Base-by-base conservation (phyloP, 495 filamentous ascomycete genomes). In the Wilcoxina mikolae region DNA sequence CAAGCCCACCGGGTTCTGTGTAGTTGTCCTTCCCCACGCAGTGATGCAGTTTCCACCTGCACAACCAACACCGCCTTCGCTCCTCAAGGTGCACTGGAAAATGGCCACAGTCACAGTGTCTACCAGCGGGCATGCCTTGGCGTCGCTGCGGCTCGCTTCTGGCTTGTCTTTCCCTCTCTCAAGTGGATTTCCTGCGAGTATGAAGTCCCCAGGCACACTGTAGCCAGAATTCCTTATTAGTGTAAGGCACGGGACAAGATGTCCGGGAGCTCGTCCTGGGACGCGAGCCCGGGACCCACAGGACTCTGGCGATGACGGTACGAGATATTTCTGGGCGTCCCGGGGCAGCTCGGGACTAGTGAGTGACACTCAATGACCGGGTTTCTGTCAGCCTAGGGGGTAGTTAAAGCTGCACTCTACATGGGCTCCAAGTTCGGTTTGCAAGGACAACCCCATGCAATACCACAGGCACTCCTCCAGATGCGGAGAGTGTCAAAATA, bases 401-500 rank as follows among this genome's bases (percentile, higher is more conserved):
- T 35, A 7, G 31, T 7, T 7, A 35, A 7, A 35, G 31, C 7
- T 35, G 31, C 7, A 15, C 7, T 35, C 7, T 35, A 15, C 31
- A 35, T 35, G 7, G 31, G n/a, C n/a, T n/a, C n/a, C n/a, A n/a
- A n/a, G 31, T 35, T 7, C 7, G 31, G 7, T 7, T 35, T 15
- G 31, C 31, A 35, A 7, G 7, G 31, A 35, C 7, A 7, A 15
- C 31, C 31, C 31, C 7, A 35, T 7, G 31, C 7, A 35, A 35
- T 15, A 52, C 56, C 60, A 55, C 35, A 64, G 24, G 28, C 62
- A n/a, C 58, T 17, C 15, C 26, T 25, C 20, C 29, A 52, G 4
- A 27, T 22, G 29, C 46, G 54, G 25, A 67, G 59, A 9, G 54
- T 59, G 24, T 43, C 23, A 46, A 65, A 68, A 35, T 57, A 57